These are phyloP conservation scores for Aureoboletus auriporus DNA, from an alignment of 768 basidiomycete species.

Conservation along the genomic window DNA sequence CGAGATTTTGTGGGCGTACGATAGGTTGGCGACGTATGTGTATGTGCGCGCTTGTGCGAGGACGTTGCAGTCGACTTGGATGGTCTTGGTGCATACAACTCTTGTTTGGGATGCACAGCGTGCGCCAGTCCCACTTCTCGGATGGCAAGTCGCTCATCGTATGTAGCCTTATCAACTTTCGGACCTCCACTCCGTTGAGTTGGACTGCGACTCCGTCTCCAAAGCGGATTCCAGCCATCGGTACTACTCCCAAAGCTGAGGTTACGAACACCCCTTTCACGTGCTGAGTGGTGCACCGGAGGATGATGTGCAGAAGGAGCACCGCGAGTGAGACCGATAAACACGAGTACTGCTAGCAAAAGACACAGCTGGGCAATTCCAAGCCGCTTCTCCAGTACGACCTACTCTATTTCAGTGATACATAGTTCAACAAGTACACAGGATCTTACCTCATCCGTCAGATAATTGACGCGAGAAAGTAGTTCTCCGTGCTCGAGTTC, in stretches of 20 bases:
- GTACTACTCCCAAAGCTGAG: conserved; percentile 55
- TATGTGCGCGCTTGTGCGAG: conserved; percentile 8
- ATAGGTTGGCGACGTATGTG: conserved; percentile 1
- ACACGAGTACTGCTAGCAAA: conserved; percentile 76
- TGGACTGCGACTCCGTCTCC: conserved; percentile 31
- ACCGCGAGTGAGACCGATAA: conserved; percentile 83
- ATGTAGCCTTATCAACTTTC: conserved; percentile 11
- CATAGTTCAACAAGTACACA: background rate
- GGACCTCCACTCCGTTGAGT: conserved; percentile 10
- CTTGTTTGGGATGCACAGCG: too few relatives aligned
- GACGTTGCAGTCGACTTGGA: background rate
- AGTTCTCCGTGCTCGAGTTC: conserved; percentile 72
- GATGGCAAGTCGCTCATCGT: conserved; percentile 2
- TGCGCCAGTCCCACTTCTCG: too few relatives aligned
- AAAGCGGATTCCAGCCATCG: conserved; percentile 25
- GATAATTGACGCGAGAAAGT: conserved; percentile 62
- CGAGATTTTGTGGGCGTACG: conserved; percentile 24
- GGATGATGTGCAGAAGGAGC: conserved; percentile 33
- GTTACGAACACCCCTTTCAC: conserved; percentile 55
- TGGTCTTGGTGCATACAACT: background rate
- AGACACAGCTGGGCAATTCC: conserved; percentile 86
- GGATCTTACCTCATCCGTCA: conserved; percentile 71
- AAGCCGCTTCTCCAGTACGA: conserved; percentile 83
- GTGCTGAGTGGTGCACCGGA: conserved; percentile 28
- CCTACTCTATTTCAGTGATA: conserved; percentile 38